Base-by-base conservation (phyloP, 2,329 filamentous ascomycete genomes). In the Clathrospora elynae region DNA sequence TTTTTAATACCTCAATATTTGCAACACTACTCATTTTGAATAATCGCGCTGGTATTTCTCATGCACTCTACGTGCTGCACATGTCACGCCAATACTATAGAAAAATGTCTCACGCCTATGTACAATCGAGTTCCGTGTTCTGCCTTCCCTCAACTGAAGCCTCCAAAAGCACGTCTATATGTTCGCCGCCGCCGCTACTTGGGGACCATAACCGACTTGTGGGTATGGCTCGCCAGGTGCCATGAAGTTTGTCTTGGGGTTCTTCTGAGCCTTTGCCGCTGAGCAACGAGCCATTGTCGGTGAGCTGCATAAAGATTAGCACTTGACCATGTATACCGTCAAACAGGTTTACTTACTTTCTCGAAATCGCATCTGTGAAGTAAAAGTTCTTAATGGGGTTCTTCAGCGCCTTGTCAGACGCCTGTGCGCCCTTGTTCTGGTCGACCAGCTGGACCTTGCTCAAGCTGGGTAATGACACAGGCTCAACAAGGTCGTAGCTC, bases 271-370 rank as follows among this genome's bases (percentile, higher is more conserved):
- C 81, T 96, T 97, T 57, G 91, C 88, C 38, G 89, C 92, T 35
- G 90, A 95, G 80, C 90, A 96, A 68, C 93, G 88, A 48, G 93
- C 93, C 93, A 99, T 99, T 45, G 93, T 99, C 36, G 93, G 91
- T 51, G 91, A 96, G 78, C 91, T 95, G 26, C 29, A 32, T 6
- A 30, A 39, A 30, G n/a, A 18, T 66, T 51, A 58, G 42, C 46
- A 53, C 30, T 11, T 5, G 2, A 13, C 9, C 17, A n/a, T 12
- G 7, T 16, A 14, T 4, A 35, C 11, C 6, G 11, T 10, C 5
- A 6, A 22, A 7, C 8, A 13, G 18, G 5, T 13, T 31, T 12
- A 77, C 84, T 72, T 77, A 93, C 90, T 90, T 96, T 81, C 93
- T 86, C 25, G 91, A 95, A 72, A 99, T 96, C 45, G 86, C 84